Conservation (phyloP, 306 rosid species). For the Begonia loranthoides region DNA sequence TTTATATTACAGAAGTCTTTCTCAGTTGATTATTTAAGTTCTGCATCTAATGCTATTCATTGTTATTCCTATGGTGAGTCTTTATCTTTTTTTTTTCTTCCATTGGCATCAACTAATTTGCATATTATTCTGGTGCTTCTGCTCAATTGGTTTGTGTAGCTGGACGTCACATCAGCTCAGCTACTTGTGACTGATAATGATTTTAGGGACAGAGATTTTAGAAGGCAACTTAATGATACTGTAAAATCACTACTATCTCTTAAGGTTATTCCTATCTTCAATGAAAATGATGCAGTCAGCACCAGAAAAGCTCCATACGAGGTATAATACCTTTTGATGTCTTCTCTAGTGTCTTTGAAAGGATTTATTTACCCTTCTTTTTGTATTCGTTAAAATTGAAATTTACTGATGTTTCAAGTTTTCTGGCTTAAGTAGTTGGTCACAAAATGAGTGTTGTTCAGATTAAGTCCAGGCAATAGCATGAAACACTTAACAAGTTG, state of each 20-base stretch:
- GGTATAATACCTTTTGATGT: constrained; percentile 27
- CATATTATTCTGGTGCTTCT: constrained; percentile 7
- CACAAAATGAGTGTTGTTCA: too few species aligned
- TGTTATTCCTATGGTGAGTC: neutral
- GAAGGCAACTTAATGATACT: constrained; percentile 74
- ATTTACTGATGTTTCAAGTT: too few species aligned
- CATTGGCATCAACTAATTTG: neutral
- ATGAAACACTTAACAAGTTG: too few species aligned
- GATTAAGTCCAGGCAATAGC: too few species aligned
- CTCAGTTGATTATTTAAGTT: neutral
- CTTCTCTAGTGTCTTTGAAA: too few species aligned
- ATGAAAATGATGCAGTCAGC: constrained; percentile 95
- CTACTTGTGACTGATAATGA: constrained; percentile 92
- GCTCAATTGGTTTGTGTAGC: constrained; percentile 33
- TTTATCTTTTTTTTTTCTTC: constrained; percentile 1
- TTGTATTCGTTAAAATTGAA: too few species aligned
- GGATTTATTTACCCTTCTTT: too few species aligned
- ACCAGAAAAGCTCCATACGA: constrained; percentile 97
- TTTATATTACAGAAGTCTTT: neutral
- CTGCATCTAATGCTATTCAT: neutral
- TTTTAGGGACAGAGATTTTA: constrained; percentile 83
- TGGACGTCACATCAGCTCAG: constrained; percentile 89
- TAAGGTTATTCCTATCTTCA: constrained; percentile 81
- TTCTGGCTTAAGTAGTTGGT: too few species aligned
- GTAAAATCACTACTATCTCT: constrained; percentile 52